Evolutionary conservation across 2,329 filamentous ascomycete genomes (phyloP).

Genomic region (Calonectria pseudoturangicola): DNA sequence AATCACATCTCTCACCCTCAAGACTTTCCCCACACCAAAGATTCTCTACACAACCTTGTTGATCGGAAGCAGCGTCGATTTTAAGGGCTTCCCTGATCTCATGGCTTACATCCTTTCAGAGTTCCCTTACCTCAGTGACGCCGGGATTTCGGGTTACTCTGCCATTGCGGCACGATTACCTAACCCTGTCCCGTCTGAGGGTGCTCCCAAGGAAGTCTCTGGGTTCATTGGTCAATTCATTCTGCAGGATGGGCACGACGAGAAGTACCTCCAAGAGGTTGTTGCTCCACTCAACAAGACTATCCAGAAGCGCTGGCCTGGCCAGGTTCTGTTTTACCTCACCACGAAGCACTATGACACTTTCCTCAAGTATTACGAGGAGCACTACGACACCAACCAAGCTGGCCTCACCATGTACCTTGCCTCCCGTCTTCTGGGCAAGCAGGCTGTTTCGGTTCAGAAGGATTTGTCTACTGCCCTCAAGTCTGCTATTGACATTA

Average conservation of each 20-base stretch:
- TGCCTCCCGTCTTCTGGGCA: conserved; percentile 67
- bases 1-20: conserved; percentile 74
- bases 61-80: conserved; percentile 52
- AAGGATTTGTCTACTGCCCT: conserved; percentile 51
- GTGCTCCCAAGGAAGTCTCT: conserved; percentile 56
- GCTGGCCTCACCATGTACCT: conserved; percentile 61
- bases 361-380: conserved; percentile 62
- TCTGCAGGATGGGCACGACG: conserved; percentile 60
- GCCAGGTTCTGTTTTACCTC: conserved; percentile 47
- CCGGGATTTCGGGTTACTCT: conserved; percentile 71
- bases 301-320: conserved; percentile 61
- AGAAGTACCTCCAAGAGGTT: conserved; percentile 51
- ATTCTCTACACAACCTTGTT: conserved; percentile 53
- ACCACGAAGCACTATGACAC: conserved; percentile 53
- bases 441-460: conserved; percentile 55
- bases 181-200: conserved; percentile 61
- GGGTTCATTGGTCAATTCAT: conserved; percentile 60
- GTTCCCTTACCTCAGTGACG: conserved; percentile 68
- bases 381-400: conserved; percentile 59
- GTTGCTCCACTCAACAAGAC: conserved; percentile 62
- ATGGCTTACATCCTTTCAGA: conserved; percentile 67
- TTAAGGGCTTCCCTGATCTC: conserved; percentile 66
- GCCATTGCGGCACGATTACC: conserved; percentile 59
- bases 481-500: conserved; percentile 55
- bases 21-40: conserved; percentile 67